Percentiles rank a stretch among this genome's conserved stretches.
These are phyloP conservation scores for Phlyctochytrium bullatum DNA, from an alignment of 192 early-diverging fungal genomes.

Conservation along the genomic window DNA sequence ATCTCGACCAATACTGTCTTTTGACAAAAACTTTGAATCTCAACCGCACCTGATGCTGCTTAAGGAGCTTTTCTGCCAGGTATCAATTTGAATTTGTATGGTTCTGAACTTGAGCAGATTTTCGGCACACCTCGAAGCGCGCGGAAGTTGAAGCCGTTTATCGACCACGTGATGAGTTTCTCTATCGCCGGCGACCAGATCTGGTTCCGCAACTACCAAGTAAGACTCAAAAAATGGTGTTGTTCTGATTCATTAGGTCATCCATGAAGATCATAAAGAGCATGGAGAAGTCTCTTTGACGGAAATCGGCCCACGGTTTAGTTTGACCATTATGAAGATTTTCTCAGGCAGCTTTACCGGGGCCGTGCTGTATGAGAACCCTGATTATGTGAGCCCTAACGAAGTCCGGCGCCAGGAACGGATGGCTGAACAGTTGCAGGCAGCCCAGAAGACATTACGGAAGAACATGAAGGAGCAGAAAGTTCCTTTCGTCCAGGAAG, in stretches of 20 bases:
- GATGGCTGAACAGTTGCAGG: conserved; percentile 11
- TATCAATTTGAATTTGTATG: too few species aligned
- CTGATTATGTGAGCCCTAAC: conserved; percentile 78
- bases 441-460: background rate
- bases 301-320: conserved; percentile 98
- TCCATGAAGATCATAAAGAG: conserved; percentile 41
- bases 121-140: conserved; percentile 87
- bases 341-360: conserved; percentile 97
- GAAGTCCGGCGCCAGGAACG: conserved; percentile 17
- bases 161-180: conserved; percentile 83
- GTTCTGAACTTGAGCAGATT: too few species aligned
- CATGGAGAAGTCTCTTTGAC: conserved; percentile 76
- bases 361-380: conserved; percentile 87
- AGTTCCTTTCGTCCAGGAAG: background rate
- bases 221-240: conserved; percentile 21
- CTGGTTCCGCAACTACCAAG: conserved; percentile 97
- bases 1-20: conserved; percentile 90
- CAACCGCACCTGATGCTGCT: conserved; percentile 79
- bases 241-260: background rate
- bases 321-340: conserved; percentile 85
- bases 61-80: conserved; percentile 91
- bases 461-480: conserved; percentile 3
- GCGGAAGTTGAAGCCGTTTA: conserved; percentile 91
- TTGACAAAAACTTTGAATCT: conserved; percentile 90
- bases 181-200: conserved; percentile 69